Evolutionary conservation across 2,329 filamentous ascomycete genomes (phyloP).

Genomic region (Ploettnerulaceae sp.): DNA sequence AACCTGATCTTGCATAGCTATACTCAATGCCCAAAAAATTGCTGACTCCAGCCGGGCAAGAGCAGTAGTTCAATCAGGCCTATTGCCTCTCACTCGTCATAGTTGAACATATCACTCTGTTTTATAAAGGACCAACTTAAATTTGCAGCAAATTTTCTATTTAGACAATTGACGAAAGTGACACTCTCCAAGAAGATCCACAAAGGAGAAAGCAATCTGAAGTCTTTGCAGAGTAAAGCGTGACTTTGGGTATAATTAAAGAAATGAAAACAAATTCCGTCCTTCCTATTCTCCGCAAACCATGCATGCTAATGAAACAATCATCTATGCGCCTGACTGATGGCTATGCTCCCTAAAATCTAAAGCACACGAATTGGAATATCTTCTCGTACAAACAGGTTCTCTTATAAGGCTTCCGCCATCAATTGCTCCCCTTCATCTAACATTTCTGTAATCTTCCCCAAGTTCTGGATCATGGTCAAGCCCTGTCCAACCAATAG

Average conservation of each 20-base stretch:
- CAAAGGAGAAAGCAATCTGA: conserved; percentile 1
- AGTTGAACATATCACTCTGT: too few species aligned
- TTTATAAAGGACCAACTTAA: too few species aligned
- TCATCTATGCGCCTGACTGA: neutral
- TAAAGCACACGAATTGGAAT: neutral
- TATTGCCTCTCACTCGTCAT: too few species aligned
- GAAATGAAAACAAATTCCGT: neutral
- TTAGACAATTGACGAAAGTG: neutral
- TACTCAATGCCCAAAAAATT: too few species aligned
- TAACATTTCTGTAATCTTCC: conserved; percentile 78
- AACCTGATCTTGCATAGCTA: too few species aligned
- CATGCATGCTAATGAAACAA: neutral
- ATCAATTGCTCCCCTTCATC: conserved; percentile 93
- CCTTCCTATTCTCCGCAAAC: neutral
- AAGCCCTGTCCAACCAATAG: conserved; percentile 82
- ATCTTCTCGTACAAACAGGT: conserved; percentile 16
- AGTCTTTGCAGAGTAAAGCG: conserved; percentile 6
- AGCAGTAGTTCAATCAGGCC: too few species aligned
- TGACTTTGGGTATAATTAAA: conserved; percentile 10
- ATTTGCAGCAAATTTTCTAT: too few species aligned
- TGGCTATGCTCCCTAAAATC: neutral
- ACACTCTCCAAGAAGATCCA: neutral
- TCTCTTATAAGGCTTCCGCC: conserved; percentile 48
- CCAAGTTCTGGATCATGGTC: conserved; percentile 78
- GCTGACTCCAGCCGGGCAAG: too few species aligned